Conservation (phyloP, 2,329 filamentous ascomycete genomes). For the Cadophora luteo-olivacea region DNA sequence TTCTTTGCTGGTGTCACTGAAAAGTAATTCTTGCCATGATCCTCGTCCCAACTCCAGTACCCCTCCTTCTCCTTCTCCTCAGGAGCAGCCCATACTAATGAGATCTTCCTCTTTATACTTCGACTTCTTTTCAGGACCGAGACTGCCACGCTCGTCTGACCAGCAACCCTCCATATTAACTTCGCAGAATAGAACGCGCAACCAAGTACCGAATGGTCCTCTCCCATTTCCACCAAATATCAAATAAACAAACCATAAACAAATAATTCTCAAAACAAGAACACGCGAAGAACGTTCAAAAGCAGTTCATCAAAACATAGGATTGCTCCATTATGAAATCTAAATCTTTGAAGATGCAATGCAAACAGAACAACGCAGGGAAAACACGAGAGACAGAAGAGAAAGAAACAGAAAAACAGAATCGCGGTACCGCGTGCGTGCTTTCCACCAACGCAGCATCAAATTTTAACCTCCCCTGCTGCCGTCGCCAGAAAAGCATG, state of each 20-base stretch:
- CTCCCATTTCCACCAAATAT: constrained; percentile 15
- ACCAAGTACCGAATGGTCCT: constrained; percentile 12
- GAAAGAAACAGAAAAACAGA: neutral
- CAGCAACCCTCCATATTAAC: constrained; percentile 16
- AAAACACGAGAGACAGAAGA: neutral
- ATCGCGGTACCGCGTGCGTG: neutral
- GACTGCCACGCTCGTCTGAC: constrained; percentile 15
- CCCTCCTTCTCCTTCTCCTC: constrained; percentile 4
- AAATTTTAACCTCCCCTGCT: constrained; percentile 13
- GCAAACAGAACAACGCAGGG: neutral
- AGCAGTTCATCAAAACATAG: neutral
- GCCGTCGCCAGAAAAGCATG: neutral
- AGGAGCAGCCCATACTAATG: neutral
- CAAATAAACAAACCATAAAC: neutral
- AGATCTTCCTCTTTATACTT: constrained; percentile 17
- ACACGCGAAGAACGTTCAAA: neutral
- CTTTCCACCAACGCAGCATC: constrained; percentile 9
- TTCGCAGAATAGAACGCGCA: constrained; percentile 19
- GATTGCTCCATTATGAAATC: constrained; percentile 9
- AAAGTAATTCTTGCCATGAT: neutral
- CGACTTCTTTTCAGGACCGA: constrained; percentile 21
- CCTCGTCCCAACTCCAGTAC: neutral
- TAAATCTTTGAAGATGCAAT: neutral
- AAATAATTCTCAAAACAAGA: neutral
- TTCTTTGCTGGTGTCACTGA: constrained; percentile 8